Evolutionary conservation across 345 rosid genomes (phyloP).

Genomic region (Sonneratia caseolaris): DNA sequence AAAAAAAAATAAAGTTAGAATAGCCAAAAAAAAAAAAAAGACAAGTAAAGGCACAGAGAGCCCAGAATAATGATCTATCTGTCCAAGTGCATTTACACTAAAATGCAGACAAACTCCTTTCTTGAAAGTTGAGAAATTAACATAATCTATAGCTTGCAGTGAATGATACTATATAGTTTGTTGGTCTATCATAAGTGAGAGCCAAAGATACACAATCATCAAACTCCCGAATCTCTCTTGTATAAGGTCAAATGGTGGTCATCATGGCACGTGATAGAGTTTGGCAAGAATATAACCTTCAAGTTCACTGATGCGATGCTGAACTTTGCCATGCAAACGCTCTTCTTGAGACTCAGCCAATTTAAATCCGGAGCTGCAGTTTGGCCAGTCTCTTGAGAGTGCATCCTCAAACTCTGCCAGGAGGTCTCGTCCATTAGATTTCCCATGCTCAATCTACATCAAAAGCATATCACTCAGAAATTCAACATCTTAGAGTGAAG

Average conservation of each 20-base stretch:
- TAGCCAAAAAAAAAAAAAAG: not conserved
- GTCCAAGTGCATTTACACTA: not conserved
- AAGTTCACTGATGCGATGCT: conserved; percentile 68
- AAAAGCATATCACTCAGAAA: conserved; percentile 1
- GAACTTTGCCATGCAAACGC: conserved; percentile 46
- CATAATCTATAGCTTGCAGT: not conserved
- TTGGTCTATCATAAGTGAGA: not conserved
- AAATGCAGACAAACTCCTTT: not conserved
- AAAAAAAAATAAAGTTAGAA: conserved; percentile 11
- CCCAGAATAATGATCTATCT: not conserved
- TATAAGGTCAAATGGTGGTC: not conserved
- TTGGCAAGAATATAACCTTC: conserved; percentile 45
- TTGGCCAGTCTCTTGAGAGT: conserved; percentile 49
- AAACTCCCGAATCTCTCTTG: not conserved
- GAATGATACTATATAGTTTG: not conserved
- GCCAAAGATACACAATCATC: not conserved
- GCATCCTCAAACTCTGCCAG: conserved; percentile 78
- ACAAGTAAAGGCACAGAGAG: not conserved
- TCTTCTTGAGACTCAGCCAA: conserved; percentile 43
- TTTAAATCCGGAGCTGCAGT: conserved; percentile 43
- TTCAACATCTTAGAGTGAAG: not conserved
- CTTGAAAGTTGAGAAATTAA: not conserved
- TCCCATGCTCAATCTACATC: conserved; percentile 31
- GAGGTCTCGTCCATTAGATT: conserved; percentile 44
- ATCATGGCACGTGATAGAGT: not conserved